A percentile compares a stretch with the other conserved stretches of the same genome.
phyloP scores from a whole-genome alignment of 2,329 filamentous ascomycete species.

The Neonectria hederae region DNA sequence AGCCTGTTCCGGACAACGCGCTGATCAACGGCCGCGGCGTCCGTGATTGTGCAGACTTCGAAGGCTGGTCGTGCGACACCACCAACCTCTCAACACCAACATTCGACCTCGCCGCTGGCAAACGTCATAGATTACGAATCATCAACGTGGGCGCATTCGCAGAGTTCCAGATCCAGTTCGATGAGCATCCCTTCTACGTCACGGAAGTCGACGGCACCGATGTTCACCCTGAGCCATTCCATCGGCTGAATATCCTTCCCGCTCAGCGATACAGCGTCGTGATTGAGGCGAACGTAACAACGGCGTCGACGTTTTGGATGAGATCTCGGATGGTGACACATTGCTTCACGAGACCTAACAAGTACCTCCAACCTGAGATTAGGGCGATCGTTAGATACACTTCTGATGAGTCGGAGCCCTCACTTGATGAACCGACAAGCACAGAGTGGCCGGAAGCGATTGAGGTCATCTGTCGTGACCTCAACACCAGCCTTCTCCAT shows the following conservation, averaged over 20 bases:
- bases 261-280: constrained; percentile 77
- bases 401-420: fast-evolving
- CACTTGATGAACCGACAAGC: constrained; percentile 46
- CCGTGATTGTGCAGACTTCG: constrained; percentile 48
- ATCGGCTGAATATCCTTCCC: constrained; percentile 72
- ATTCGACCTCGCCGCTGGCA: constrained; percentile 60
- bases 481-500: constrained; percentile 59
- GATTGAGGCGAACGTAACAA: constrained; percentile 66
- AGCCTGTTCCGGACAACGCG: constrained; percentile 72
- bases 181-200: constrained; percentile 71
- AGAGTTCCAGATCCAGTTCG: constrained; percentile 76
- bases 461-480: constrained; percentile 60
- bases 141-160: constrained; percentile 77
- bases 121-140: constrained; percentile 72
- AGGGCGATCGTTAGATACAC: constrained; percentile 46
- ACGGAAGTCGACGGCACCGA: constrained; percentile 77
- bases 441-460: constrained; percentile 60
- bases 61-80: constrained; percentile 56
- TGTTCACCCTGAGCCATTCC: constrained; percentile 66
- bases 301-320: constrained; percentile 68
- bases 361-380: constrained; percentile 44
- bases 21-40: constrained; percentile 66
- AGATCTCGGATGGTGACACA: constrained; percentile 60
- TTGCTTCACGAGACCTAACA: constrained; percentile 49
- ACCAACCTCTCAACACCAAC: constrained; percentile 49